Percentiles rank a stretch among this genome's conserved stretches.
Evolutionary conservation across 1,284 basidiomycete species (phyloP).

Genomic region (Hortiboletus rubellus): DNA sequence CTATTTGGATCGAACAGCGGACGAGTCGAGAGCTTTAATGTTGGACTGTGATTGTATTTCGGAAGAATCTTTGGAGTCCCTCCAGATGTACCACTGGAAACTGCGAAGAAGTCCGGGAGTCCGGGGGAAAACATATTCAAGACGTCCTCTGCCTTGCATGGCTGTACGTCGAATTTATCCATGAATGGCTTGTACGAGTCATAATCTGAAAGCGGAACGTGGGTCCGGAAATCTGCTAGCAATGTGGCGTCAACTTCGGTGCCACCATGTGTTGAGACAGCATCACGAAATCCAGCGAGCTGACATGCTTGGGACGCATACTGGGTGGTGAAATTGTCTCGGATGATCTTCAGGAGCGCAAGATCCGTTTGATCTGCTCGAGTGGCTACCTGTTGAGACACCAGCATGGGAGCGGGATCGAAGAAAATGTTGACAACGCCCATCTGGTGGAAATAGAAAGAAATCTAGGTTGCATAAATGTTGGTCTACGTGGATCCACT

Average conservation of each 20-base stretch:
- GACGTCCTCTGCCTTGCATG: conserved; percentile 17
- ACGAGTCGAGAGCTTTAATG: not conserved
- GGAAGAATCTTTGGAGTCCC: conserved; percentile 13
- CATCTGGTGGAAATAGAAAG: not conserved
- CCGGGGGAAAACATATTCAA: conserved; percentile 21
- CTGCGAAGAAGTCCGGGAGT: conserved; percentile 14
- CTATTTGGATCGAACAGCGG: not conserved
- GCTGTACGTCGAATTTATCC: conserved; percentile 12
- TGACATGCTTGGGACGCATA: conserved; percentile 3
- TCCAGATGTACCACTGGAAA: conserved; percentile 20
- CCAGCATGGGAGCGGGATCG: not conserved
- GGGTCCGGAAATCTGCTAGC: conserved; percentile 10
- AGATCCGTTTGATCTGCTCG: no score
- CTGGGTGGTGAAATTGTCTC: conserved; percentile 12
- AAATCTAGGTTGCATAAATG: not conserved
- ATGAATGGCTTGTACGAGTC: conserved; percentile 20
- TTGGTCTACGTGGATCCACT: not conserved
- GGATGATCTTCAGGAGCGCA: not conserved
- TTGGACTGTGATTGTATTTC: conserved; percentile 11
- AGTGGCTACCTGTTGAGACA: not conserved
- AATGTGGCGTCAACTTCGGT: conserved; percentile 1
- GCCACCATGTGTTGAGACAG: conserved; percentile 3
- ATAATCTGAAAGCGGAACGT: conserved; percentile 22
- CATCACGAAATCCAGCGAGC: conserved; percentile 16
- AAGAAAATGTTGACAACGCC: no score